Conservation (phyloP, 1,284 basidiomycete genomes). For the Heterobasidion occidentale region DNA sequence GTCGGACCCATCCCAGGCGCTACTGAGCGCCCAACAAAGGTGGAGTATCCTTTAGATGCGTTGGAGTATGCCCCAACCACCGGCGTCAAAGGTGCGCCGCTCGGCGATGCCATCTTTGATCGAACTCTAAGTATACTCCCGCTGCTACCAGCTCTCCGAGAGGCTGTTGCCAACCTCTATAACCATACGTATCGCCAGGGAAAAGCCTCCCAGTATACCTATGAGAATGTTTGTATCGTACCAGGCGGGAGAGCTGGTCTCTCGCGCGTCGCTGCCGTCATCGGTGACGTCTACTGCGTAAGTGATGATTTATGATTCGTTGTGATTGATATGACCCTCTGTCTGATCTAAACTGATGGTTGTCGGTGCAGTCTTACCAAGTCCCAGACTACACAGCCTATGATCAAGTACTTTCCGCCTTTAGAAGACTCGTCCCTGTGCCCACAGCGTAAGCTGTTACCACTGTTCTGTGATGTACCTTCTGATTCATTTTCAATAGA, state of each 20-base stretch:
- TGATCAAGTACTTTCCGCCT: slow-evolving; percentile 80
- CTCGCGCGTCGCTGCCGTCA: slow-evolving; percentile 84
- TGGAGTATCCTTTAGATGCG: slow-evolving; percentile 64
- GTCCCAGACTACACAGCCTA: slow-evolving; percentile 86
- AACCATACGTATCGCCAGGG: slow-evolving; percentile 82
- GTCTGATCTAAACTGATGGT: neutral
- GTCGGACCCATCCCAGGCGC: slow-evolving; percentile 78
- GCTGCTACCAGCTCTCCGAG: slow-evolving; percentile 33
- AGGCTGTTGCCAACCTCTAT: slow-evolving; percentile 81
- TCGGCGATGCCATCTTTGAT: slow-evolving; percentile 4
- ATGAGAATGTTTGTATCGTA: slow-evolving; percentile 87
- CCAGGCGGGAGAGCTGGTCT: slow-evolving; percentile 87
- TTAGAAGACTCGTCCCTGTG: slow-evolving; percentile 85
- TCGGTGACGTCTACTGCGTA: slow-evolving; percentile 78
- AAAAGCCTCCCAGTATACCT: slow-evolving; percentile 78
- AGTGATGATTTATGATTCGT: slow-evolving; percentile 12
- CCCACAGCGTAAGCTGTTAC: slow-evolving; percentile 64
- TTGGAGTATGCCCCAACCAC: slow-evolving; percentile 93
- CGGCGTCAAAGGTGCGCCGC: slow-evolving; percentile 67
- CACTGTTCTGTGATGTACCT: neutral
- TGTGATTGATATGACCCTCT: neutral
- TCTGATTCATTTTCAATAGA: slow-evolving; percentile 23
- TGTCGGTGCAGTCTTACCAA: slow-evolving; percentile 60
- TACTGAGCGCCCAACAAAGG: slow-evolving; percentile 53
- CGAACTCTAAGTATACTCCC: neutral